These are phyloP conservation scores for Parastagonospora avenae DNA, from an alignment of 2,329 filamentous ascomycete species.

Conservation along the genomic window DNA sequence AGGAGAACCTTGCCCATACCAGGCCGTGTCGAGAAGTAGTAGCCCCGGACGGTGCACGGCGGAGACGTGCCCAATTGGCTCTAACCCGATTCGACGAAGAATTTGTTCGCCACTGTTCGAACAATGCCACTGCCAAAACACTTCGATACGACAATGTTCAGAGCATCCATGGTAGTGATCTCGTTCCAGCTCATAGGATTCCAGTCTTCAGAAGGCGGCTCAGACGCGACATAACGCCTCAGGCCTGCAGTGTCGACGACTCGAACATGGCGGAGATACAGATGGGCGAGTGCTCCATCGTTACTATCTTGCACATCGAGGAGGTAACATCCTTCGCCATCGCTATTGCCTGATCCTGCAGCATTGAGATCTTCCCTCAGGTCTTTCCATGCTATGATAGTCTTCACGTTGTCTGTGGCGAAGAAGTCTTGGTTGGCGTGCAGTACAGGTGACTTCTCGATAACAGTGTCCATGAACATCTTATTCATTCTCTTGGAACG, in stretches of 20 bases:
- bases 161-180: not conserved
- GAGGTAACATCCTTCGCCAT: not conserved
- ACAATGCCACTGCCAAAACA: not conserved
- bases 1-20: not conserved
- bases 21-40: not conserved
- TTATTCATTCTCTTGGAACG: not conserved
- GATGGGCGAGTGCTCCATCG: too few species aligned
- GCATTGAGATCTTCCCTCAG: too few species aligned
- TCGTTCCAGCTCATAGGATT: too few species aligned
- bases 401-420: too few species aligned
- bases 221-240: not conserved
- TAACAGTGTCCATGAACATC: not conserved
- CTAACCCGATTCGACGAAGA: not conserved
- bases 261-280: not conserved
- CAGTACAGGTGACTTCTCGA: not conserved
- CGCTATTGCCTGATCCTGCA: not conserved
- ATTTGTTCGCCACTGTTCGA: not conserved
- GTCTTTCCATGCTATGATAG: too few species aligned
- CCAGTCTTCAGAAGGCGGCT: too few species aligned
- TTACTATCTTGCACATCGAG: not conserved
- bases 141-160: slow-evolving; percentile 1
- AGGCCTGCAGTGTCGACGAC: not conserved
- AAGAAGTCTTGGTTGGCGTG: too few species aligned
- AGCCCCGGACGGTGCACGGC: not conserved
- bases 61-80: not conserved